Evolutionary conservation across 441 rosid species (phyloP).

Genomic region (Mallotus japonicus): DNA sequence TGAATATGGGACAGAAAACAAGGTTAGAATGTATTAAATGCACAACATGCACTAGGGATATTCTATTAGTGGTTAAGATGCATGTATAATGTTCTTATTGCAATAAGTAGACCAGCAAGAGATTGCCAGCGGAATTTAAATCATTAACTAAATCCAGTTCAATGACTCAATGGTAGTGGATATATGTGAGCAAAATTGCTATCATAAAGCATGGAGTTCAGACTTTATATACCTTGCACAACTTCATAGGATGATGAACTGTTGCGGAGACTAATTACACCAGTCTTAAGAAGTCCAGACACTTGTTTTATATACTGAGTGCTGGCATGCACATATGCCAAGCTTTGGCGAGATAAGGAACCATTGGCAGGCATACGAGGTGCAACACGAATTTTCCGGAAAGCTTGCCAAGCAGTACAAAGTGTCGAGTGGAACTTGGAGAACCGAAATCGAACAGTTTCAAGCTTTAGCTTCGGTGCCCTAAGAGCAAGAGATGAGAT

Average conservation of each 20-base stretch:
- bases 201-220: constrained; percentile 22
- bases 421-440: constrained; percentile 60
- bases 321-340: constrained; percentile 95
- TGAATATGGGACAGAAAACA: constrained; percentile 16
- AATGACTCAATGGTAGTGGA: not conserved
- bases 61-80: no score
- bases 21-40: constrained; percentile 11
- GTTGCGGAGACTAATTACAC: constrained; percentile 85
- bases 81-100: not conserved
- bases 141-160: not conserved
- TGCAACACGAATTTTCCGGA: constrained; percentile 55
- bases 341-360: constrained; percentile 84
- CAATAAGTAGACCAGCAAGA: not conserved
- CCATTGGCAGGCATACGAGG: constrained; percentile 65
- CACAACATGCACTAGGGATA: not conserved
- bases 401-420: constrained; percentile 67
- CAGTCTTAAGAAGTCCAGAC: constrained; percentile 82
- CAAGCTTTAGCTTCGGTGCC: constrained; percentile 59
- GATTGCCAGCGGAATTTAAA: not conserved
- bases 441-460: constrained; percentile 54
- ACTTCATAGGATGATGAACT: constrained; percentile 87
- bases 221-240: constrained; percentile 66
- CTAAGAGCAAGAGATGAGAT: constrained; percentile 56
- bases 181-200: not conserved
- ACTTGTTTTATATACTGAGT: constrained; percentile 91